Base-by-base conservation (phyloP, 75 land plant genomes). In the Pinus albicaulis region DNA sequence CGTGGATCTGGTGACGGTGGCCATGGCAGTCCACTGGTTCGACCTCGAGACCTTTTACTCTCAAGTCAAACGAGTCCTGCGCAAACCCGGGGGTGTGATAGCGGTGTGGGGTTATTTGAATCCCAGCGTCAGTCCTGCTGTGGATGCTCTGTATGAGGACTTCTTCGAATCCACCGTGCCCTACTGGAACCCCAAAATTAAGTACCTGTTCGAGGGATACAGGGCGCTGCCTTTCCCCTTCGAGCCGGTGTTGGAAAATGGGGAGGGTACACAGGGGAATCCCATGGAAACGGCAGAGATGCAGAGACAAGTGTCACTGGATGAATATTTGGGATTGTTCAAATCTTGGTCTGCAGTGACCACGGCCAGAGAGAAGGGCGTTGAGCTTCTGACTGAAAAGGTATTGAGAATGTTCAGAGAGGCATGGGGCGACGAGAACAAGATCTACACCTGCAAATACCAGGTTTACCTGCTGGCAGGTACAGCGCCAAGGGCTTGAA, bases 11-110 rank as follows among this genome's bases (percentile, higher is more conserved):
- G 76, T 84, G 48, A 82, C 79, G 10, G 77, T 77, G n/a, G 84
- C 86, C 3, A 74, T 63, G 73, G 84, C 86, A 13, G 57, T 81
- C 55, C 86, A 84, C 79, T 84, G 84, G 84, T 84, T 84, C 76
- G 79, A 84, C 66, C 68, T 76, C 19, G 76, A 82, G 36, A 59
- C 64, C 71, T 84, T 84, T 71, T 84, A 81, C 55, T 65, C 58
- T 10, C 72, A 81, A 23, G 86, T 84, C 19, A 72, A 73, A 13
- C 68, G 52, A 8, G 55, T 84, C 36, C 23, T 84, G 26, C 73
- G 79, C 5, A 76, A 73, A 14, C 84, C 79, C 0, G 86, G 86
- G 86, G 65, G 26, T 1, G 64, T 63, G 36, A 63, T 63, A 2
- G 15, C 65, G 3, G 65, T 63, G 36, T 63, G 65, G 85, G 36